phyloP scores from a whole-genome alignment of 176 grass and related monocot species.

The Avena insularis region DNA sequence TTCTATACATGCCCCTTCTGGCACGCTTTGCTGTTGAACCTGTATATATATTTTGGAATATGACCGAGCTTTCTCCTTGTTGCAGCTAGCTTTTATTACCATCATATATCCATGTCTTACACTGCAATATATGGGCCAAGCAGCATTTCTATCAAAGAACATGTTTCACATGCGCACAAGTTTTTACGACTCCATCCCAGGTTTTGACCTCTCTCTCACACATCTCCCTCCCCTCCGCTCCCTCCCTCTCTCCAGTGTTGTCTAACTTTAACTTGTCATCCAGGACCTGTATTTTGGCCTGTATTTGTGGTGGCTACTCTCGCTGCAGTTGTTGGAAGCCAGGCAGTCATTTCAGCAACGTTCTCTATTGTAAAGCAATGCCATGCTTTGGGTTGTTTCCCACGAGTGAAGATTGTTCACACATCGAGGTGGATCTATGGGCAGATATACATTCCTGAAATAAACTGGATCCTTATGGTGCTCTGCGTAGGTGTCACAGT shows the following conservation, averaged over 20 bases:
- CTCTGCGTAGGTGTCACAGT: slow-evolving; percentile 86
- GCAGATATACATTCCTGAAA: slow-evolving; percentile 98
- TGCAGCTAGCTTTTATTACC: slow-evolving; percentile 83
- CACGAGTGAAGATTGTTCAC: slow-evolving; percentile 92
- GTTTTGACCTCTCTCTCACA: slow-evolving; percentile 44
- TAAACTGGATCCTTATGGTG: slow-evolving; percentile 99
- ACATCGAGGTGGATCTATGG: slow-evolving; percentile 97
- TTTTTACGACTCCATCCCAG: slow-evolving; percentile 95
- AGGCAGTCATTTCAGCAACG: slow-evolving; percentile 96
- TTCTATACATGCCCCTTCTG: background rate
- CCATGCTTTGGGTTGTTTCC: slow-evolving; percentile 95
- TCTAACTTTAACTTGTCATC: slow-evolving; percentile 43
- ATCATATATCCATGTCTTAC: slow-evolving; percentile 91
- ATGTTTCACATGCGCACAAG: slow-evolving; percentile 49
- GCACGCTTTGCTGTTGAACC: slow-evolving; percentile 20
- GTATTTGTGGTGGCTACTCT: slow-evolving; percentile 93
- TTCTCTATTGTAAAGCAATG: slow-evolving; percentile 99
- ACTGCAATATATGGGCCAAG: slow-evolving; percentile 99
- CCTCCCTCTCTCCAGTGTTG: background rate
- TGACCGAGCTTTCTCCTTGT: slow-evolving; percentile 36
- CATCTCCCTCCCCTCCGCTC: background rate
- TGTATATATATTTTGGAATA: slow-evolving; percentile 18
- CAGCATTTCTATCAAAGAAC: slow-evolving; percentile 94
- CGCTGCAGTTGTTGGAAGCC: slow-evolving; percentile 93
- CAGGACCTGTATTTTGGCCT: slow-evolving; percentile 88